These are phyloP conservation scores for Penicillium expansum DNA, from an alignment of 2,329 filamentous ascomycete genomes.

Conservation along the genomic window DNA sequence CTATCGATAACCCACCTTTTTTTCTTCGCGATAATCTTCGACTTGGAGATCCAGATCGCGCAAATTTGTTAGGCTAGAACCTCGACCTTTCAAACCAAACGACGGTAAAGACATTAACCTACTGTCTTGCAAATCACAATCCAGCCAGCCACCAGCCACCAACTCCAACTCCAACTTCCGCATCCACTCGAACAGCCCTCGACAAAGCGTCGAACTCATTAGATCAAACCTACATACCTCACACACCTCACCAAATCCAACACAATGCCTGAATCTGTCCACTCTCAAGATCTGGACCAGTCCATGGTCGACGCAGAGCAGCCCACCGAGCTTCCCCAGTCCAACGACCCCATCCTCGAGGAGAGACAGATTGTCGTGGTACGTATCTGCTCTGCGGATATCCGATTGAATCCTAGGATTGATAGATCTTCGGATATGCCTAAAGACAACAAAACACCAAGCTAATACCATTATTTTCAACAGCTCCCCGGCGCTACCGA, in stretches of 20 bases:
- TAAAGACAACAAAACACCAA: background rate
- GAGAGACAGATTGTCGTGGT: slow-evolving; percentile 64
- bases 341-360: slow-evolving; percentile 23
- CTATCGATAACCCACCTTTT: slow-evolving; percentile 30
- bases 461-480: background rate
- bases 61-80: background rate
- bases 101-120: background rate
- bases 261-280: slow-evolving; percentile 41
- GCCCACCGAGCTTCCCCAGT: background rate
- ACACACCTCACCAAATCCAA: background rate
- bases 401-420: background rate
- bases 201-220: background rate
- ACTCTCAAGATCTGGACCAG: slow-evolving; percentile 38
- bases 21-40: slow-evolving; percentile 18
- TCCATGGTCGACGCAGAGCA: slow-evolving; percentile 41
- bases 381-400: slow-evolving; percentile 21
- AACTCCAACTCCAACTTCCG: background rate
- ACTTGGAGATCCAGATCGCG: slow-evolving; percentile 6
- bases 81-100: background rate
- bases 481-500: slow-evolving; percentile 81
- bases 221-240: background rate
- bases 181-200: background rate
- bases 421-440: background rate
- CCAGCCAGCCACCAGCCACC: background rate
- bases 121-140: background rate